phyloP scores from a whole-genome alignment of 345 rosid species.

The Rhodomyrtus tomentosa region DNA sequence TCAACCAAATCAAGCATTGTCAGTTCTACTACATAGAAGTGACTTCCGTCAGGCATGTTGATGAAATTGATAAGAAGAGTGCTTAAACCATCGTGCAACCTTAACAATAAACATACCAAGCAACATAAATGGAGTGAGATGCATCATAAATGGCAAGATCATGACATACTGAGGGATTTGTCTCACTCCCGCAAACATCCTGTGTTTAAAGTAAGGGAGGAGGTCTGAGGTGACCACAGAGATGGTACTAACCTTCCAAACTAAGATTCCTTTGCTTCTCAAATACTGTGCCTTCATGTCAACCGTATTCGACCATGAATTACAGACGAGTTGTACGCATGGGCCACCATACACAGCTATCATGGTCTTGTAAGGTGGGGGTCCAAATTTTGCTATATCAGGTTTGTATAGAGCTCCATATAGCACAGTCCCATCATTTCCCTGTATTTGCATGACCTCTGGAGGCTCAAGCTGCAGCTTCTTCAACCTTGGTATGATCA shows the following conservation, averaged over 20 bases:
- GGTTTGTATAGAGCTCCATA: slow-evolving; percentile 86
- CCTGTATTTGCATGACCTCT: slow-evolving; percentile 54
- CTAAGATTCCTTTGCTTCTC: slow-evolving; percentile 84
- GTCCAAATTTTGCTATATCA: slow-evolving; percentile 57
- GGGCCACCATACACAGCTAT: slow-evolving; percentile 90
- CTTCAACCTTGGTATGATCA: slow-evolving; percentile 34
- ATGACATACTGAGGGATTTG: background rate
- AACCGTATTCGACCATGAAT: slow-evolving; percentile 79
- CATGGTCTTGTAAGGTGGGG: slow-evolving; percentile 90
- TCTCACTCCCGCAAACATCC: background rate
- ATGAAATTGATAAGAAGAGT: background rate
- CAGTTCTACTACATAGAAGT: background rate
- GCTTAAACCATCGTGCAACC: background rate
- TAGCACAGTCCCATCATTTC: slow-evolving; percentile 55
- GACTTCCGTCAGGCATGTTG: background rate
- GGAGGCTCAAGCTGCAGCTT: slow-evolving; percentile 70
- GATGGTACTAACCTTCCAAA: slow-evolving; percentile 59
- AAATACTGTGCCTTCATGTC: slow-evolving; percentile 93
- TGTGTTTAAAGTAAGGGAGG: background rate
- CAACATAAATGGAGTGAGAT: background rate
- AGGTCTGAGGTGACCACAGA: background rate
- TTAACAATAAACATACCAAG: background rate
- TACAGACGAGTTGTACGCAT: slow-evolving; percentile 50
- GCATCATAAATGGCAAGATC: background rate
- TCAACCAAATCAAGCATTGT: background rate